Evolutionary conservation across 2,329 filamentous ascomycete genomes (phyloP), one percentile per base, ranked within the genome.

Genomic region (Mycocentrospora acerina): DNA sequence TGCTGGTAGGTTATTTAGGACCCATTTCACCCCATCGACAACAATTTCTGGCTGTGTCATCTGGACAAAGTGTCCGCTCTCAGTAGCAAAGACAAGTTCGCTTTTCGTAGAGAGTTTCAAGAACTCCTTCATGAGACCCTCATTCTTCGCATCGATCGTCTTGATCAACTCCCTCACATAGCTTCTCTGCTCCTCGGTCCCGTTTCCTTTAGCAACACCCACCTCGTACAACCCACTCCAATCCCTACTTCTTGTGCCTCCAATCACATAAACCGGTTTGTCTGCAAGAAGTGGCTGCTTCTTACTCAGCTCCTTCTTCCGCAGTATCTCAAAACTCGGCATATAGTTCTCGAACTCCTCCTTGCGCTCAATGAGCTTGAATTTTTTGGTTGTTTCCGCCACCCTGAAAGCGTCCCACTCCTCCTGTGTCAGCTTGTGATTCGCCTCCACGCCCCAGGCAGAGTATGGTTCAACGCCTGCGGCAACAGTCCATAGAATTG

Each of bases 21-120:
- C 57, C 62, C 59, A 67, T 38, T 55, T 55, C 14, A 68, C 59
- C 37, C 55, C 62, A 35, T 60, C 60, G 24, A 60, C 59, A 50
- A 68, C 53, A 37, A 61, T 29, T 13, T 68, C 62, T 22, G 67
- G 66, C 46, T 66, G 53, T 22, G 56, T 66, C 22, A 69, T 24
- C 33, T 69, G 59, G 2, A 69, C 50, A 51, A 58, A 57, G 37
- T 68, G 67, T 3, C 66, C 65, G 60, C 65, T 68, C 43, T 62
- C 44, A 1, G 8, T 32, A 1, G 60, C 60, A 42, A 60, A 56
- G 12, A 46, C 38, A 29, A 46, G 13, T 22, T 27, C 24, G 33
- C 51, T 50, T 35, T 44, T 60, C 1, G 46, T 64, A 27, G 59
- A 65, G 7, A 65, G 45, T 16, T 51, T 59, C 40, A 58, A 40